Percentiles rank a stretch among this genome's conserved stretches.
These are phyloP conservation scores for Binderoboletus segoi DNA, from an alignment of 1,284 basidiomycete species.

Conservation along the genomic window DNA sequence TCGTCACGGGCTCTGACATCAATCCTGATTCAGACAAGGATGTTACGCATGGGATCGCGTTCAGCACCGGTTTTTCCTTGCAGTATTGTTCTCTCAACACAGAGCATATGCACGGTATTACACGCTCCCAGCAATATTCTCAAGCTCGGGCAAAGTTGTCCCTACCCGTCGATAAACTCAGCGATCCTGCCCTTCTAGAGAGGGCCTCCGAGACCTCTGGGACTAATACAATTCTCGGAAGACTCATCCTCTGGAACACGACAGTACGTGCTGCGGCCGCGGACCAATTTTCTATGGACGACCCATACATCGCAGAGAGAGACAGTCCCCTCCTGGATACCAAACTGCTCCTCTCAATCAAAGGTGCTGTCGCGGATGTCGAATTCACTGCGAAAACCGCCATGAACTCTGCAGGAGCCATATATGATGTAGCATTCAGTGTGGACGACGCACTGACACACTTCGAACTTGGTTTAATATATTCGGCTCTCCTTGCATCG, in stretches of 20 bases:
- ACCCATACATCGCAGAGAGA: slow-evolving; percentile 56
- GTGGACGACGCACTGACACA: slow-evolving; percentile 45
- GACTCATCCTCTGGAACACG: slow-evolving; percentile 49
- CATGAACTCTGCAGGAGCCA: slow-evolving; percentile 11
- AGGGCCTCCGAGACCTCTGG: slow-evolving; percentile 38
- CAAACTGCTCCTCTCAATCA: slow-evolving; percentile 53
- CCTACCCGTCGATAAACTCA: slow-evolving; percentile 64
- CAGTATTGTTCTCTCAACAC: slow-evolving; percentile 62
- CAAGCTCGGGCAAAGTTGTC: slow-evolving; percentile 51
- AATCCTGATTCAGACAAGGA: slow-evolving; percentile 69
- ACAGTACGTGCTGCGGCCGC: slow-evolving; percentile 60
- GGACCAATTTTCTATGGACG: slow-evolving; percentile 64
- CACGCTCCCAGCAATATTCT: slow-evolving; percentile 42
- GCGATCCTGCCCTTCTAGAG: slow-evolving; percentile 56
- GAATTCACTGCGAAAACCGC: slow-evolving; percentile 33
- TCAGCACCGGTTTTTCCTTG: slow-evolving; percentile 58
- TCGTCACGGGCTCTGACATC: slow-evolving; percentile 76
- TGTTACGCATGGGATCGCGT: slow-evolving; percentile 72
- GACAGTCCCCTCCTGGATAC: slow-evolving; percentile 46
- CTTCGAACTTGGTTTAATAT: slow-evolving; percentile 72
- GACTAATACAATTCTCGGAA: slow-evolving; percentile 42
- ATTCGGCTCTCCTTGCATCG: slow-evolving; percentile 70
- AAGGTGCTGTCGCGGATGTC: slow-evolving; percentile 41
- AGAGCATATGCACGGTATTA: slow-evolving; percentile 49
- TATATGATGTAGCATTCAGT: slow-evolving; percentile 25